These are phyloP conservation scores for Clitoria ternatea DNA, from an alignment of 306 rosid genomes.

Conservation along the genomic window DNA sequence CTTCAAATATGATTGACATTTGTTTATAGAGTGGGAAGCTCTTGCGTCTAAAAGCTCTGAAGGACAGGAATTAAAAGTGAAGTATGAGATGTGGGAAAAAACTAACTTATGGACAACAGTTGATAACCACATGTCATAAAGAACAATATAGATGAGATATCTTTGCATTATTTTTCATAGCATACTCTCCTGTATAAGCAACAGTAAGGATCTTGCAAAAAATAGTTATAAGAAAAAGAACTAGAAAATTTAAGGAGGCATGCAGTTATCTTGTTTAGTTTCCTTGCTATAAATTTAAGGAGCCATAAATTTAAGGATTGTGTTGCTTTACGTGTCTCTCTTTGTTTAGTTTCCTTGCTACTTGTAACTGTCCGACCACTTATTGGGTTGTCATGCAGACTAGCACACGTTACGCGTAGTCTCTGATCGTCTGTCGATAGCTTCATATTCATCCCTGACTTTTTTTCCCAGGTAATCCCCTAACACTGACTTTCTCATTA, in stretches of 20 bases:
- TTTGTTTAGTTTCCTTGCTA: too few relatives aligned
- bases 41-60: slow-evolving; percentile 42
- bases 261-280: too few relatives aligned
- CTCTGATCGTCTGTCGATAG: too few relatives aligned
- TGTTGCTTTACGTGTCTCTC: too few relatives aligned
- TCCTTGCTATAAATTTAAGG: too few relatives aligned
- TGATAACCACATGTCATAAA: not conserved
- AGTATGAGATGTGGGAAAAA: slow-evolving; percentile 22
- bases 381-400: too few relatives aligned
- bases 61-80: slow-evolving; percentile 32
- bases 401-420: too few relatives aligned
- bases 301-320: too few relatives aligned
- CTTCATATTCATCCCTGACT: too few relatives aligned
- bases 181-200: not conserved
- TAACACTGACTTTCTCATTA: too few relatives aligned
- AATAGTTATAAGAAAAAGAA: slow-evolving; percentile 3
- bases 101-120: slow-evolving; percentile 15
- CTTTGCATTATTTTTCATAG: slow-evolving; percentile 5
- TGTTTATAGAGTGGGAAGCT: slow-evolving; percentile 35
- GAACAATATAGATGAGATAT: slow-evolving; percentile 1
- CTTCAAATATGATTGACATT: slow-evolving; percentile 47
- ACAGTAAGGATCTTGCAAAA: not conserved
- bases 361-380: too few relatives aligned
- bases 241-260: not conserved
- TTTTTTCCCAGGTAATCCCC: too few relatives aligned